Conservation (phyloP, 768 basidiomycete species). For the Rhodotorula kratochvilovae region DNA sequence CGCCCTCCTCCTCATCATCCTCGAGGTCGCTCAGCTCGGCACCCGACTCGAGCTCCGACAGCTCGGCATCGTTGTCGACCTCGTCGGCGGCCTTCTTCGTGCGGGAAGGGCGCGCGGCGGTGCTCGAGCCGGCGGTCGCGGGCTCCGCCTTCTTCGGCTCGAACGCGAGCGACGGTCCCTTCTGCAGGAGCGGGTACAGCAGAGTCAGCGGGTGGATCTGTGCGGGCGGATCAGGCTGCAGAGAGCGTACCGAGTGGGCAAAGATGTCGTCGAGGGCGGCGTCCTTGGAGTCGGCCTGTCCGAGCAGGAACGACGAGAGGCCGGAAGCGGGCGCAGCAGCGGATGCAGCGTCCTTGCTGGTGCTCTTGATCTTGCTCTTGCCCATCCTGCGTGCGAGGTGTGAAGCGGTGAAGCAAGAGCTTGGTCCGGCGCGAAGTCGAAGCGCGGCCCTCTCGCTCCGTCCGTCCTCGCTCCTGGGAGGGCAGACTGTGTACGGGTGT, state of each 20-base stretch:
- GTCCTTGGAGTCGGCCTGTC: constrained; percentile 12
- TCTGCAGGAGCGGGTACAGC: neutral
- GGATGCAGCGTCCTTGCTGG: neutral
- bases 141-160: constrained; percentile 15
- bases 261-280: constrained; percentile 37
- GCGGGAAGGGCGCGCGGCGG: neutral
- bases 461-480: too few relatives aligned
- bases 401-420: neutral
- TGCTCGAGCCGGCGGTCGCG: neutral
- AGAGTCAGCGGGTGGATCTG: neutral
- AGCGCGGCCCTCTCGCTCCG: neutral
- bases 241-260: constrained; percentile 20
- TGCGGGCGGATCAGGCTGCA: too few relatives aligned
- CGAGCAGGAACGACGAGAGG: constrained; percentile 35
- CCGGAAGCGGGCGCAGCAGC: neutral
- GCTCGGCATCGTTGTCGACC: constrained; percentile 22
- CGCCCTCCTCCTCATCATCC: constrained; percentile 1
- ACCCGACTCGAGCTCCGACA: constrained; percentile 31
- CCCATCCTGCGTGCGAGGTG: constrained; percentile 10
- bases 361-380: constrained; percentile 11
- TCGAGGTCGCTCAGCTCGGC: constrained; percentile 14
- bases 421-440: neutral
- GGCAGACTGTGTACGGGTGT: too few relatives aligned
- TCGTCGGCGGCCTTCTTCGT: neutral
- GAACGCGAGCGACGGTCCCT: constrained; percentile 27